A percentile compares a stretch with the other conserved stretches of the same genome.
Conservation (phyloP, 495 filamentous ascomycete species). For the Aspergillus incahuasiensis region DNA sequence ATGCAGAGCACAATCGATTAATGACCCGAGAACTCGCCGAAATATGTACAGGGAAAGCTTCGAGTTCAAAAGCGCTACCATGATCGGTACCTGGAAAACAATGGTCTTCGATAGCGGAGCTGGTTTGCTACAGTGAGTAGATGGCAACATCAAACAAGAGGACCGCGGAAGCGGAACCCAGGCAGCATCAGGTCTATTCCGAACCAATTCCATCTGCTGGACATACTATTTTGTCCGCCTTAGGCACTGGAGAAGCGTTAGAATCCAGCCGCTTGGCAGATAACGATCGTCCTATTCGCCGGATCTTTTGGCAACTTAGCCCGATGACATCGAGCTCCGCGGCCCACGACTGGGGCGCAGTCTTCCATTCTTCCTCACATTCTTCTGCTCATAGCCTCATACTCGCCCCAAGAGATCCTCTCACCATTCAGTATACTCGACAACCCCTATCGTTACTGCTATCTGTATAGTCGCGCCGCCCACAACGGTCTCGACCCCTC, state of each 20-base stretch:
- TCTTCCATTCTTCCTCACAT: conserved; percentile 4
- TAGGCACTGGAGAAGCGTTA: conserved; percentile 15
- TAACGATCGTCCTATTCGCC: conserved; percentile 37
- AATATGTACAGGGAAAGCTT: background rate
- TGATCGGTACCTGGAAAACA: background rate
- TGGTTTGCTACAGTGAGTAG: too few species aligned
- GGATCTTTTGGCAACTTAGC: conserved; percentile 28
- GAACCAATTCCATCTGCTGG: background rate
- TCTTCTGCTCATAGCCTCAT: background rate
- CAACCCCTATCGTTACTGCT: background rate
- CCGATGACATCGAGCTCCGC: conserved; percentile 42
- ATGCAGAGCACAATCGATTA: background rate
- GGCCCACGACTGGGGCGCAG: conserved; percentile 29
- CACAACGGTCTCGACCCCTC: background rate
- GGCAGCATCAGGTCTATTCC: background rate
- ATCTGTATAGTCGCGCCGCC: background rate
- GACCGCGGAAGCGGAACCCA: background rate
- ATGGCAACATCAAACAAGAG: background rate
- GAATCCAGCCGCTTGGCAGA: conserved; percentile 23
- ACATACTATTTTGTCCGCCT: background rate
- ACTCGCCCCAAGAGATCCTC: background rate
- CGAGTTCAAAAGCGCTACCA: background rate
- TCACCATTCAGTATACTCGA: background rate
- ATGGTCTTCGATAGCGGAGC: too few species aligned
- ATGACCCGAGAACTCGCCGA: background rate